These are phyloP conservation scores for Tolypocladium cylindrosporum DNA, from an alignment of 2,329 filamentous ascomycete species.

Conservation along the genomic window DNA sequence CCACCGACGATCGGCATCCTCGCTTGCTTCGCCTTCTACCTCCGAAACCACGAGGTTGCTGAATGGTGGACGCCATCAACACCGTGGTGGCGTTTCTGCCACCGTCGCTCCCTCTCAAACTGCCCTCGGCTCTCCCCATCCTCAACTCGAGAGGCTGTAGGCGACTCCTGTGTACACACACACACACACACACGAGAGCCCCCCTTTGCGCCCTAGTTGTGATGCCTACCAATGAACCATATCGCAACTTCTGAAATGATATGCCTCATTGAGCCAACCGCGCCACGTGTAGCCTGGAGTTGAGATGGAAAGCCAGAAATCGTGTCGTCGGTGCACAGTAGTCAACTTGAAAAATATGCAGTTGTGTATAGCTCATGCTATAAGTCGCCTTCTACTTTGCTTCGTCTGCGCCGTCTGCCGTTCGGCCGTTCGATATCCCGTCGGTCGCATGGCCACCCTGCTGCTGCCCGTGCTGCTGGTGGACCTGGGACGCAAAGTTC, in stretches of 20 bases:
- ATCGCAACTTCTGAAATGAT: constrained; percentile 7
- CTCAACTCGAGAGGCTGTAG: neutral
- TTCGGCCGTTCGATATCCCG: constrained; percentile 19
- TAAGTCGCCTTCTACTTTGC: constrained; percentile 25
- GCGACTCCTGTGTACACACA: neutral
- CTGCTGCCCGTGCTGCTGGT: constrained; percentile 30
- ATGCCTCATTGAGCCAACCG: constrained; percentile 3
- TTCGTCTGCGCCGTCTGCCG: constrained; percentile 32
- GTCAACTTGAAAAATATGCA: constrained; percentile 9
- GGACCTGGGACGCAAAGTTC: constrained; percentile 34
- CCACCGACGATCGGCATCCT: neutral
- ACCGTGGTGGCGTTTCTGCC: neutral
- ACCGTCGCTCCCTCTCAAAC: neutral
- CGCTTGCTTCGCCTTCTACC: neutral
- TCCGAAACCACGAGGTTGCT: neutral
- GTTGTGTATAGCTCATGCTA: constrained; percentile 2
- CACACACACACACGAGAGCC: neutral
- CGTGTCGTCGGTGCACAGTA: constrained; percentile 11
- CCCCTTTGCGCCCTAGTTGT: neutral
- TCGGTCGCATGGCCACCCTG: constrained; percentile 24
- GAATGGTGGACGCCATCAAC: neutral
- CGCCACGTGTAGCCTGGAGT: constrained; percentile 8
- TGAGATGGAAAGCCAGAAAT: constrained; percentile 12
- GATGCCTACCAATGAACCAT: constrained; percentile 6
- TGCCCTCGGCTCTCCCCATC: neutral